phyloP scores from a whole-genome alignment of 305 asterid species.

The Salvia sclarea region DNA sequence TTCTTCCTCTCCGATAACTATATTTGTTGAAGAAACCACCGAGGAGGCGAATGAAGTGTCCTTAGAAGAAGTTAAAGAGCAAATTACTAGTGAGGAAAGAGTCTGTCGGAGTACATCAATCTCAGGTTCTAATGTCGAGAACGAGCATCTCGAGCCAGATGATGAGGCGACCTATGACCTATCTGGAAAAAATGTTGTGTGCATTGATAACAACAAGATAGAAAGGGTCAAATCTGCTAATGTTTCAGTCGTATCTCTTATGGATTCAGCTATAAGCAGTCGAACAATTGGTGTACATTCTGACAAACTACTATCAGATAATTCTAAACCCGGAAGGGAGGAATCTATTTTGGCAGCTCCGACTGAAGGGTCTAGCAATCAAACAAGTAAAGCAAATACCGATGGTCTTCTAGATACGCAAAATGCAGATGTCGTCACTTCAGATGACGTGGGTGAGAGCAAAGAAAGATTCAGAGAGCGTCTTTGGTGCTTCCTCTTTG shows the following conservation, averaged over 20 bases:
- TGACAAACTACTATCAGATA: too few relatives aligned
- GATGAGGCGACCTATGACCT: conserved; percentile 28
- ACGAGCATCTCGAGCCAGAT: conserved; percentile 34
- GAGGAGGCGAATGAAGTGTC: conserved; percentile 48
- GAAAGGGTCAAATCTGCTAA: conserved; percentile 27
- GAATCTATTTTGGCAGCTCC: conserved; percentile 39
- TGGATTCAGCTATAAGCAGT: conserved; percentile 35
- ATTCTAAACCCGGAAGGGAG: conserved; percentile 39
- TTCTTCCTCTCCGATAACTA: conserved; percentile 31
- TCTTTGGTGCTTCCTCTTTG: conserved; percentile 99
- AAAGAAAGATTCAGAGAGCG: conserved; percentile 98
- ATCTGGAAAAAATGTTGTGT: conserved; percentile 26
- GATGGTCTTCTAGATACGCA: conserved; percentile 44
- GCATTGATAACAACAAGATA: conserved; percentile 39
- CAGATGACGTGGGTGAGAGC: conserved; percentile 60
- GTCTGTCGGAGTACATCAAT: conserved; percentile 35
- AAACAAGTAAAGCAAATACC: conserved; percentile 35
- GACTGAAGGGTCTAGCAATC: conserved; percentile 37
- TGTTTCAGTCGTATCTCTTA: conserved; percentile 40
- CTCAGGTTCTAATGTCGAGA: conserved; percentile 36
- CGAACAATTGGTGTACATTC: conserved; percentile 20
- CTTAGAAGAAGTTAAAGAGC: conserved; percentile 58
- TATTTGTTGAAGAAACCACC: conserved; percentile 35
- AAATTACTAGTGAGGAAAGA: conserved; percentile 46
- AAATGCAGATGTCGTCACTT: conserved; percentile 41